These are phyloP conservation scores for Kwoniella newhampshirensis DNA, from an alignment of 768 basidiomycete genomes.

Conservation along the genomic window DNA sequence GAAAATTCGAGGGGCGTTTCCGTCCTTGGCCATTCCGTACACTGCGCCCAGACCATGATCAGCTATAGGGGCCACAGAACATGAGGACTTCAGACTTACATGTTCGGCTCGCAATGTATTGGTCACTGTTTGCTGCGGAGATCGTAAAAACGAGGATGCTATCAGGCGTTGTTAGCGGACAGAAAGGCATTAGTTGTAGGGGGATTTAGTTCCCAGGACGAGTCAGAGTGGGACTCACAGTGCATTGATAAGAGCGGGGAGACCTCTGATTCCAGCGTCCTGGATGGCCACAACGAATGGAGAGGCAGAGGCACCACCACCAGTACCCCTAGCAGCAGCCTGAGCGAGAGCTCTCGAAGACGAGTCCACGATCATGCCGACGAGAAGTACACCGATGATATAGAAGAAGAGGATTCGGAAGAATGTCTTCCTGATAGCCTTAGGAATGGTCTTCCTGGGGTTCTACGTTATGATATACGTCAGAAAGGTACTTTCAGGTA, in stretches of 20 bases:
- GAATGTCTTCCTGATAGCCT: conserved; percentile 50
- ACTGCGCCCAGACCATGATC: conserved; percentile 29
- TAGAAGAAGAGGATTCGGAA: conserved; percentile 72
- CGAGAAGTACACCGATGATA: conserved; percentile 65
- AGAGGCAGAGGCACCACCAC: conserved; percentile 62
- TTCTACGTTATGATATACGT: conserved; percentile 20
- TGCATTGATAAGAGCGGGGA: conserved; percentile 47
- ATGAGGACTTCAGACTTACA: conserved; percentile 19
- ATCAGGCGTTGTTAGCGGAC: conserved; percentile 55
- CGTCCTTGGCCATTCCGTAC: conserved; percentile 54
- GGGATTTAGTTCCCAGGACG: too few species aligned
- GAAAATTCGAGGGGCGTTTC: conserved; percentile 58
- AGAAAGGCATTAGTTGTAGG: too few species aligned
- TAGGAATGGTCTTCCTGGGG: conserved; percentile 47
- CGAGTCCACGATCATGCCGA: conserved; percentile 74
- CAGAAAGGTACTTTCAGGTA: background rate
- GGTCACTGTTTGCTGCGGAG: conserved; percentile 48
- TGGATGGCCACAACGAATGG: conserved; percentile 80
- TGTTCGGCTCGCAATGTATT: conserved; percentile 42
- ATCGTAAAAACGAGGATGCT: conserved; percentile 51
- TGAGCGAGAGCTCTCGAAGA: conserved; percentile 57
- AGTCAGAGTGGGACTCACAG: conserved; percentile 66
- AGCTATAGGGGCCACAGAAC: too few species aligned
- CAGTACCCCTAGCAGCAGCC: conserved; percentile 20
- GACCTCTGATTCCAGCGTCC: conserved; percentile 66